Base-by-base conservation (phyloP, 1,284 basidiomycete species). In the Moniliella sp. region DNA sequence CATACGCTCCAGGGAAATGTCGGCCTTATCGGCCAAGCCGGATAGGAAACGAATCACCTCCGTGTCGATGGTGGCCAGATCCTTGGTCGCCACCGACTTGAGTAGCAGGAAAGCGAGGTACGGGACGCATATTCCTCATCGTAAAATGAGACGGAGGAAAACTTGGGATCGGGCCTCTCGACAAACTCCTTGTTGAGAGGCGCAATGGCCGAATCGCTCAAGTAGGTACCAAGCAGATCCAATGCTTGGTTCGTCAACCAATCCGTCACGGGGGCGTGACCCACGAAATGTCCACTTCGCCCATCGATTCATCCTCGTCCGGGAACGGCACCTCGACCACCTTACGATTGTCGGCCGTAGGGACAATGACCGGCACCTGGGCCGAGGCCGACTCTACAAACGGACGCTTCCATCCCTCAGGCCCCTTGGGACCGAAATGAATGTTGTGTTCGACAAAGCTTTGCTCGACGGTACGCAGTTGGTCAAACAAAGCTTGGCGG, bases 1-100 rank as follows among this genome's bases (percentile, higher is more conserved):
- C 76, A 99, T 93, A 15, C 91, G 68, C 18, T 75, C 69, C 78
- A 94, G 86, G 62, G 97, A 82, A 34, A 97, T 67, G 3, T n/a
- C n/a, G n/a, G n/a, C 78, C 82, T 35, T 78, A 72, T 13, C 69
- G 55, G 13, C 70, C 72, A 32, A 94, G 78, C 28, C 71, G 70
- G 43, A 66, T 61, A 18, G 97, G 65, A 46, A 79, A 77, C 2
- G 65, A 46, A 71, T 72, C 28, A 97, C 66, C 52, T 72, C 74
- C 26, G 64, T 64, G 35, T 75, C 72, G 48, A 97, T 78, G 4
- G 60, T 64, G 19, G 78, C 69, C 15, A 97, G 67, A 47, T 77
- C 66, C 52, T 78, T 78, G 0, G 72, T 67, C 2, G 91, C 83
- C 2, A 97, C 76, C 5, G 81, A 82, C 76, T 75, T 26, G 84